Conservation (phyloP, 768 basidiomycete species). For the Clavaria fumosa region DNA sequence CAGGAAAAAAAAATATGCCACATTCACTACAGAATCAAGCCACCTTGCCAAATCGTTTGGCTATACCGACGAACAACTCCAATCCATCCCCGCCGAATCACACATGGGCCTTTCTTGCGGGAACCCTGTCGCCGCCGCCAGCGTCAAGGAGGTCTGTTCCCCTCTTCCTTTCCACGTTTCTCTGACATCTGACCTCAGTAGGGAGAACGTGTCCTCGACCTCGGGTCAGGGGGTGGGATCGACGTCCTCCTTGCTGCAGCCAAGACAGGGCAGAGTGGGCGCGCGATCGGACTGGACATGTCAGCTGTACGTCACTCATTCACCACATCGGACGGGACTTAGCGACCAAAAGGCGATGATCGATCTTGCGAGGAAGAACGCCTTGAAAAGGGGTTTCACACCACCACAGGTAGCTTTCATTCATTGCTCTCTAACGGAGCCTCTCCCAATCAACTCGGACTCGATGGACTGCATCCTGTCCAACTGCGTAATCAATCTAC, state of each 20-base stretch:
- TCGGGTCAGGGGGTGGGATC: conserved; percentile 42
- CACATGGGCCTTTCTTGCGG: conserved; percentile 41
- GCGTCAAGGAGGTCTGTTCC: conserved; percentile 26
- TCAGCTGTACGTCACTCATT: conserved; percentile 33
- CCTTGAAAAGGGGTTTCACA: conserved; percentile 22
- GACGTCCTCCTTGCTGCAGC: conserved; percentile 39
- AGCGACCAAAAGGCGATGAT: conserved; percentile 56
- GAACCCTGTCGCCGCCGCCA: conserved; percentile 32
- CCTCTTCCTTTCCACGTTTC: background rate
- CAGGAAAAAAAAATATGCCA: too few relatives aligned
- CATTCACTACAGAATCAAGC: conserved; percentile 17
- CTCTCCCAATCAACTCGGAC: conserved; percentile 31
- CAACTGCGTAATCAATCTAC: conserved; percentile 40
- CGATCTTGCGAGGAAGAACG: conserved; percentile 29
- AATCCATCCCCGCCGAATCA: conserved; percentile 26
- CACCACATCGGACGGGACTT: too few relatives aligned
- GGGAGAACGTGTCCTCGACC: conserved; percentile 42
- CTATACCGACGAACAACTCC: conserved; percentile 29
- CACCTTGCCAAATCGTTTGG: conserved; percentile 31
- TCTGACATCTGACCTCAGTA: conserved; percentile 11
- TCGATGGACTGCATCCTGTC: conserved; percentile 41
- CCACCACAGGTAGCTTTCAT: conserved; percentile 38
- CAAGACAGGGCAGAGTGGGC: conserved; percentile 33
- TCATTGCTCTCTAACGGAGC: conserved; percentile 24
- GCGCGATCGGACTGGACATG: conserved; percentile 39